Conservation (phyloP, 2,329 filamentous ascomycete species). For the Sporothrix curviconia region DNA sequence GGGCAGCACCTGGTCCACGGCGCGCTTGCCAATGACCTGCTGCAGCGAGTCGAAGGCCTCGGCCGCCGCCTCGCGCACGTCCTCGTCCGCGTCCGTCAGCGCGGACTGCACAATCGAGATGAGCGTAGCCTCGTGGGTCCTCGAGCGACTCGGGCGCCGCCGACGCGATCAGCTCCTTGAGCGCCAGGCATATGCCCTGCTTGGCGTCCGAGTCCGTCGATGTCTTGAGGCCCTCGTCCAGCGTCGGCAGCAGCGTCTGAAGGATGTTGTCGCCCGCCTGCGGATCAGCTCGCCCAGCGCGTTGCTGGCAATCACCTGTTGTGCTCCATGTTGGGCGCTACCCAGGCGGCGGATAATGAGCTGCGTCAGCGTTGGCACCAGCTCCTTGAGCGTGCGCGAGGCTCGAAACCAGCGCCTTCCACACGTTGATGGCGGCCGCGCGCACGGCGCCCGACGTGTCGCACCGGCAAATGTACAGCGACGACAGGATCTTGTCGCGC, state of each 20-base stretch:
- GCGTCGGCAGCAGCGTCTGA: conserved; percentile 76
- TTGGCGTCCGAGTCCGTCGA: conserved; percentile 88
- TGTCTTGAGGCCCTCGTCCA: conserved; percentile 83
- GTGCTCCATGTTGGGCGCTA: conserved; percentile 95
- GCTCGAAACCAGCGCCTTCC: conserved; percentile 92
- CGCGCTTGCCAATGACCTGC: conserved; percentile 86
- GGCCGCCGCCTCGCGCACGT: conserved; percentile 90
- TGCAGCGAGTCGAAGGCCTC: conserved; percentile 96
- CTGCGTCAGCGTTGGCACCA: conserved; percentile 89
- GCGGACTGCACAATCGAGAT: conserved; percentile 92
- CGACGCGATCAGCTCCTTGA: conserved; percentile 86
- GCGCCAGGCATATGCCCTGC: conserved; percentile 94
- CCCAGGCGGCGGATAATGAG: conserved; percentile 89
- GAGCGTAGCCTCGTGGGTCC: conserved; percentile 88
- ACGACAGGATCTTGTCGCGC: conserved; percentile 94
- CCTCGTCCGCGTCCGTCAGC: conserved; percentile 79
- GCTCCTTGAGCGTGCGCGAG: conserved; percentile 88
- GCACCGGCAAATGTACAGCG: conserved; percentile 93
- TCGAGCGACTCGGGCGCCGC: conserved; percentile 83
- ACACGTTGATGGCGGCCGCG: conserved; percentile 82
- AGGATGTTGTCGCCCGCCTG: conserved; percentile 90
- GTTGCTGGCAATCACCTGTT: conserved; percentile 98
- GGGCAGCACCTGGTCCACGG: conserved; percentile 90
- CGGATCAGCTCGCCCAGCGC: conserved; percentile 93
- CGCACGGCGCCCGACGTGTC: conserved; percentile 91